Conservation (phyloP, 2,329 filamentous ascomycete genomes). For the Exophiala spinifera region DNA sequence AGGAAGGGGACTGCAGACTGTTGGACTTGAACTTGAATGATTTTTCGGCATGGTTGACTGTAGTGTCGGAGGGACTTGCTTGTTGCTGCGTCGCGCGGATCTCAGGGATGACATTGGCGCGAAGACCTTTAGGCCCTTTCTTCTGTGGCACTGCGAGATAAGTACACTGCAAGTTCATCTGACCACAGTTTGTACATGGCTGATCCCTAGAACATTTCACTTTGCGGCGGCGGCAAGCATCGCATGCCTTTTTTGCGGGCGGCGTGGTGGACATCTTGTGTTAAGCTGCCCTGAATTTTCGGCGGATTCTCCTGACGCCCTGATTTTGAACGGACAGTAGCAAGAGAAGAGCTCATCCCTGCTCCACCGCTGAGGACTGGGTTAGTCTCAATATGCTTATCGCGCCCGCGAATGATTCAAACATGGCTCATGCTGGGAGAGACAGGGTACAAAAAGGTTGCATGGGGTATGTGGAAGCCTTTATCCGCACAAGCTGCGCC, state of each 20-base stretch:
- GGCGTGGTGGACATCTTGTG: constrained; percentile 15
- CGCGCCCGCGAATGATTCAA: no score
- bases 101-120: constrained; percentile 73
- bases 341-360: no score
- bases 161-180: constrained; percentile 65
- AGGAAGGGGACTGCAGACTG: constrained; percentile 48
- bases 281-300: no score
- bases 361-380: no score
- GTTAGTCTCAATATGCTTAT: no score
- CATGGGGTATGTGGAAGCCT: no score
- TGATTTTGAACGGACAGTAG: no score
- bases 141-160: constrained; percentile 74
- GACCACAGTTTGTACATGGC: constrained; percentile 68
- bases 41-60: constrained; percentile 34
- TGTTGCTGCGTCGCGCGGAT: constrained; percentile 66
- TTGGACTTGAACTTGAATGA: constrained; percentile 51
- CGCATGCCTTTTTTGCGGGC: constrained; percentile 32
- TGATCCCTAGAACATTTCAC: constrained; percentile 34
- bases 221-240: constrained; percentile 33
- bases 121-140: constrained; percentile 71
- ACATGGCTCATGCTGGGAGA: no score
- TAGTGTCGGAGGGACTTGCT: constrained; percentile 54
- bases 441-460: no score
- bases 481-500: no score
- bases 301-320: no score